Evolutionary conservation across 305 asterid genomes (phyloP), one percentile per base, ranked within the genome.

Genomic region (Fraxinus platypoda): DNA sequence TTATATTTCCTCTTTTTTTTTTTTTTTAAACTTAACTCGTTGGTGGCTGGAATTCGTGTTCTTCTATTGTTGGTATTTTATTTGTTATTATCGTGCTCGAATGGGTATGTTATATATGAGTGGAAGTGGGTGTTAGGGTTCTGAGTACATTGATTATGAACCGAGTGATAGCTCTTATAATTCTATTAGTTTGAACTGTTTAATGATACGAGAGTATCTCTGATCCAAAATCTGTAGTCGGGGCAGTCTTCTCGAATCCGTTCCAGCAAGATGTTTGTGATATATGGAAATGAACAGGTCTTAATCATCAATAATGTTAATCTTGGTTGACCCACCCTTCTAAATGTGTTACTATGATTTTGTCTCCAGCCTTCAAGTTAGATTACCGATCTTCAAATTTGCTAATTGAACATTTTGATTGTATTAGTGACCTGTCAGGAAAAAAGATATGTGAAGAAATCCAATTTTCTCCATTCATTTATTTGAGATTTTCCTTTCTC

Each of bases 31-130:
- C 54, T 74, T 82, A 59, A 35, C 57, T 81, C 54, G 80, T 33
- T 78, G 54, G 8, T 52, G 70, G 78, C 37, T 76, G 70, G 21
- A 68, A 68, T 81, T 26, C 43, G 64, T 35, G 75, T 80, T 25
- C 2, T 66, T 78, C 73, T 80, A 25, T 84, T 62, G 1, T 13
- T 62, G 34, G 9, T 75, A 84, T 57, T 28, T 68, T 68, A 28
- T 66, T 28, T 25, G 8, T 26, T 28, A 68, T 28, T 28, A 68
- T 28, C 19, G 38, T 28, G 74, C 74, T 30, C 17, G 21, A 68
- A 68, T 28, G 38, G 38, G 72, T 25, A 64, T 21, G 30, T 62
- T 11, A 23, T 66, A 25, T 68, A 68, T 0, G 38, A 28, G 11
- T 15, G 9, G 75, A 26, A 68, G 11, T 68, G 37, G 75, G 75